Evolutionary conservation across 257 asterid species (phyloP), one percentile per base, ranked within the genome.

Genomic region (Handroanthus guayacan): DNA sequence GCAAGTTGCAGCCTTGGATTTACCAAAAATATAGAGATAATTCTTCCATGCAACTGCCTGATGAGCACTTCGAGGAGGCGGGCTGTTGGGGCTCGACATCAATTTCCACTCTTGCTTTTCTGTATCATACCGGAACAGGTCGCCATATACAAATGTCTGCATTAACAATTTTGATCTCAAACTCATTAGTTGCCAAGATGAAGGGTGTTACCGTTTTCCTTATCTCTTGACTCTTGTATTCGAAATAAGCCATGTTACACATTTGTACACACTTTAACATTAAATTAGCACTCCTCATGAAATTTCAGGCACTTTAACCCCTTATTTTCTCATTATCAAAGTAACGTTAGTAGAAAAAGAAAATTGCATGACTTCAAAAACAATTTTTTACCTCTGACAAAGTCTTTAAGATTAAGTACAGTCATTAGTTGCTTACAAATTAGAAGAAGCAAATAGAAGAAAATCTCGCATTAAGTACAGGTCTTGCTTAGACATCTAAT

Each of bases 51-150:
- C 90, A 84, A 93, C 95, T 3, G 97, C 86, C 85, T 95, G 99
- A 84, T 95, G 99, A 76, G 99, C 97, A 84, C 99, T 91, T 45
- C 98, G 90, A 77, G 98, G 99, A 20, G 99, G 99, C 2, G 99
- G 98, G 73, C 99, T 89, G 54, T 91, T 93, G 68, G 99, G 99
- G 82, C 99, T 93, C 10, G 99, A 89, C 51, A 95, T 84, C 85
- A 84, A 84, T 79, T 87, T 95, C 99, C 99, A 95, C 76, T 93
- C 97, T 78, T 86, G 91, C 88, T 93, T 95, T 60, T 95, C 98
- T 68, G 92, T 93, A 16, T 95, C 99, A 81, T 82, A 91, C 60
- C 97, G 94, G 67, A 85, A 95, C 9, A 95, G 88, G 86, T 93
- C 95, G 12, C 99, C 99, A 77, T 95, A 95, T 48, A 95, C 99